Percentiles rank a stretch among this genome's conserved stretches.
Evolutionary conservation across 768 basidiomycete genomes (phyloP).

Genomic region (Obba rivulosa): DNA sequence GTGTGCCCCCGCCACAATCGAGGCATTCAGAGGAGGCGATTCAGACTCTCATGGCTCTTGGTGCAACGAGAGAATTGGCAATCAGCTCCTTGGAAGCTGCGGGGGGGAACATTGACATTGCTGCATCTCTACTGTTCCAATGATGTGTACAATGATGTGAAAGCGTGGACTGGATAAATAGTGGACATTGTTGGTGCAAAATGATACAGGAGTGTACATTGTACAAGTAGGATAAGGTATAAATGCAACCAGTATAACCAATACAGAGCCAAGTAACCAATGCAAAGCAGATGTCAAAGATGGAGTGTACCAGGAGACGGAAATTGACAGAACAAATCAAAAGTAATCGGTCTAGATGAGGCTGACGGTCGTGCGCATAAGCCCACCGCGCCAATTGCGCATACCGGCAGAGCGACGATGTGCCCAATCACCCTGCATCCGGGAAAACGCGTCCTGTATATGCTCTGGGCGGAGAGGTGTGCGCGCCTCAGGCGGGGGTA

Average conservation of each 20-base stretch:
- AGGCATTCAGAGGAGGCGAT: conserved; percentile 59
- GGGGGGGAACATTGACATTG: conserved; percentile 82
- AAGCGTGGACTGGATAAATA: neutral
- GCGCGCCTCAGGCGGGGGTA: conserved; percentile 76
- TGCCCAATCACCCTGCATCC: conserved; percentile 85
- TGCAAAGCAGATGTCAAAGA: neutral
- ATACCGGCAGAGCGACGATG: conserved; percentile 81
- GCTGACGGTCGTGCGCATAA: conserved; percentile 72
- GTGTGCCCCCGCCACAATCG: conserved; percentile 10
- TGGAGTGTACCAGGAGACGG: neutral
- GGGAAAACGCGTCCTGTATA: conserved; percentile 85
- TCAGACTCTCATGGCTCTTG: conserved; percentile 65
- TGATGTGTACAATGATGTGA: neutral
- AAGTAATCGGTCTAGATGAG: conserved; percentile 51
- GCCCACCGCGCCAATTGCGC: conserved; percentile 84
- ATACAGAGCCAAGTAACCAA: neutral
- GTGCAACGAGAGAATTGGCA: conserved; percentile 72
- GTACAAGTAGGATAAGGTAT: conserved; percentile 3
- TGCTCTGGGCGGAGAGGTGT: conserved; percentile 78
- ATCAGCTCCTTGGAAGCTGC: conserved; percentile 72
- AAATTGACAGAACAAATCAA: too few species aligned
- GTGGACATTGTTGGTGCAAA: neutral
- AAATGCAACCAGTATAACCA: conserved; percentile 4
- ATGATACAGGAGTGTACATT: conserved; percentile 1
- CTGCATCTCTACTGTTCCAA: conserved; percentile 81